Base-by-base conservation (phyloP, 2,329 filamentous ascomycete species). In the Alternaria incomplexa region DNA sequence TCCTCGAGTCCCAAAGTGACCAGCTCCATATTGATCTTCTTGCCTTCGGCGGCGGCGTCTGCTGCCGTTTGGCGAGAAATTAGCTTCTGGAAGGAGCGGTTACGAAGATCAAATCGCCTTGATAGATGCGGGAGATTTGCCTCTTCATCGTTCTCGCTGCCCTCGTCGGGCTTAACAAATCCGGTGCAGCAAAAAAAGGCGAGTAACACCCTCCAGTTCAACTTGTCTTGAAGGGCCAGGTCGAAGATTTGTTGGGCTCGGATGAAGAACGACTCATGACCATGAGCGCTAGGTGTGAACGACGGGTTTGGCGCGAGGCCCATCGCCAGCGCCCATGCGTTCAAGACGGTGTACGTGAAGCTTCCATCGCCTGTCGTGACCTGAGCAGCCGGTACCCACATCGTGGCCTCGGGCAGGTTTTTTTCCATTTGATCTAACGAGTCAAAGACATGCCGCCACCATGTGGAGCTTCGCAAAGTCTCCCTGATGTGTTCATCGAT, bases 321-420 rank as follows among this genome's bases (percentile, higher is more conserved):
- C 65, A 74, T 56, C 4, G 65, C 69, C 10, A 72, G 30, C 9
- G 65, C 55, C 69, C 69, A 74, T 2, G 63, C 71, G 26, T 64
- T 71, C 25, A 71, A n/a, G 7, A 72, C 54, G 1, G 56, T 56
- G 17, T 54, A 66, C 11, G 44, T 43, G 15, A 47, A 51, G 22
- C 57, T 61, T 12, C 44, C 50, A 10, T 53, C 48, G 1, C 22
- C 13, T 10, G 48, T 48, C 11, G 43, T 36, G 26, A 44, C 11
- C 22, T 62, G 64, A 13, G 64, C 51, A 26, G 54, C 63, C 10
- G 46, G 51, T 7, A 62, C 30, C 64, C 63, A 67, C 6, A 47
- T 13, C 9, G 48, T 32, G 20, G 40, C 9, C 5, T 54, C 32
- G 5, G 53, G 58, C 17, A 55, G 10, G 6, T 30, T 30, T 6